Percentiles rank a stretch among this genome's conserved stretches.
Conservation (phyloP, 2,329 filamentous ascomycete genomes). For the Cercospora sp. region DNA sequence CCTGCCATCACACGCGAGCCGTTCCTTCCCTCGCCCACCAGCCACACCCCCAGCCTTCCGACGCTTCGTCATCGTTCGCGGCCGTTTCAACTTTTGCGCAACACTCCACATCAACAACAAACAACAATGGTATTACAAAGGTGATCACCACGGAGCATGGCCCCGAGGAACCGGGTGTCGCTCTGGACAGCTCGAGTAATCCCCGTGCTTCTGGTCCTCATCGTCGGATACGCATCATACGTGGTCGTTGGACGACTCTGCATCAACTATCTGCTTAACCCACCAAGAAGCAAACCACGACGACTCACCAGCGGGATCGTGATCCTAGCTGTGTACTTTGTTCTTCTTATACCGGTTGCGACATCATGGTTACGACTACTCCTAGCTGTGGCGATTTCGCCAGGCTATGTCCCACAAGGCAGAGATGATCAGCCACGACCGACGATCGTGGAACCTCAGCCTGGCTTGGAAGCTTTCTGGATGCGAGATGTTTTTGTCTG, state of each 20-base stretch:
- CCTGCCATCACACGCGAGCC: background rate
- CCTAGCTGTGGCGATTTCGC: slow-evolving; percentile 65
- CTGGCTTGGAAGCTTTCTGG: slow-evolving; percentile 74
- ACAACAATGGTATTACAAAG: background rate
- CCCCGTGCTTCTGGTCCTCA: slow-evolving; percentile 32
- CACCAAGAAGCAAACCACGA: slow-evolving; percentile 36
- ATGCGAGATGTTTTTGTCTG: slow-evolving; percentile 81
- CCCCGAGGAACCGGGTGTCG: slow-evolving; percentile 24
- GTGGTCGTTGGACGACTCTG: slow-evolving; percentile 48
- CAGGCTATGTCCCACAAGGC: slow-evolving; percentile 72
- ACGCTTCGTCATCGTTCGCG: background rate
- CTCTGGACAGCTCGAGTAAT: slow-evolving; percentile 33
- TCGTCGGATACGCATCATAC: slow-evolving; percentile 36
- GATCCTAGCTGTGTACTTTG: slow-evolving; percentile 70
- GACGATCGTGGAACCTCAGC: slow-evolving; percentile 50
- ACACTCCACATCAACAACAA: slow-evolving; percentile 2
- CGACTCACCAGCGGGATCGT: slow-evolving; percentile 62
- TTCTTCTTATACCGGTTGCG: slow-evolving; percentile 68
- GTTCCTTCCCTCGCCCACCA: background rate
- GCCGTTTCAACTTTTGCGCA: background rate
- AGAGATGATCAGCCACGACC: slow-evolving; percentile 29
- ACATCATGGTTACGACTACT: slow-evolving; percentile 71
- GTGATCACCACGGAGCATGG: slow-evolving; percentile 13
- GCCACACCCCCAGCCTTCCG: slow-evolving; percentile 1
- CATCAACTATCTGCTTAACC: slow-evolving; percentile 67